Base-by-base conservation (phyloP, 805 yeast genomes). In the Priceomyces fermenticarens region DNA sequence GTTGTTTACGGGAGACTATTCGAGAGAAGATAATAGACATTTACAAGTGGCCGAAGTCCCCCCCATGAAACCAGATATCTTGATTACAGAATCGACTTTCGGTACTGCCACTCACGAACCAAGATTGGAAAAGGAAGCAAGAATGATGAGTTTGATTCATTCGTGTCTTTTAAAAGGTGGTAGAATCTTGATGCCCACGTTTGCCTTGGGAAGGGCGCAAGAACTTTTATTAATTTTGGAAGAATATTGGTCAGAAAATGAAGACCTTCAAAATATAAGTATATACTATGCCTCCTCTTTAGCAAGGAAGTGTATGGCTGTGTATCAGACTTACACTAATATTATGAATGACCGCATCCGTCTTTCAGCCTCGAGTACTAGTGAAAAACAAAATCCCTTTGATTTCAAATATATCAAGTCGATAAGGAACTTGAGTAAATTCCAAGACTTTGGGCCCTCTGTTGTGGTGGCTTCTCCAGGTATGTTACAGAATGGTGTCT, bases 61-160 rank as follows among this genome's bases (percentile, higher is more conserved):
- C 0, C 86, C 90, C 4, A 65, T 68, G 2, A 74, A 85, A 46
- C 97, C 98, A 0, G 98, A 93, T 63, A 77, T 93, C 15, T 70
- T 93, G 36, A 90, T 93, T 53, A 85, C 95, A 2, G 99, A 93
- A 62, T 85, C 97, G 3, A 93, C 99, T 1, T 93, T 90, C 60
- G 99, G 99, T 42, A 93, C 98, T 0, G 97, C 97, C 30, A 88
- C 96, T 0, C 97, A 90, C 58, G 96, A 89, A 57, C 95, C 97
- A 2, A 72, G 97, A 46, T 60, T 75, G 16, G 96, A 88, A 45
- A 84, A 90, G 60, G 99, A 93, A 61, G 71, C 78, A 10, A 78
- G 90, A 51, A 68, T 93, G 46, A 87, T 95, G 6, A 82, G 81
- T 35, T 63, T 88, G 29, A 87, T 93, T 15, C 97, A 93, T 53